A percentile compares a stretch with the other conserved stretches of the same genome.
These are phyloP conservation scores for Phialemoniopsis sp. DNA, from an alignment of 2,329 filamentous ascomycete genomes.

Conservation along the genomic window DNA sequence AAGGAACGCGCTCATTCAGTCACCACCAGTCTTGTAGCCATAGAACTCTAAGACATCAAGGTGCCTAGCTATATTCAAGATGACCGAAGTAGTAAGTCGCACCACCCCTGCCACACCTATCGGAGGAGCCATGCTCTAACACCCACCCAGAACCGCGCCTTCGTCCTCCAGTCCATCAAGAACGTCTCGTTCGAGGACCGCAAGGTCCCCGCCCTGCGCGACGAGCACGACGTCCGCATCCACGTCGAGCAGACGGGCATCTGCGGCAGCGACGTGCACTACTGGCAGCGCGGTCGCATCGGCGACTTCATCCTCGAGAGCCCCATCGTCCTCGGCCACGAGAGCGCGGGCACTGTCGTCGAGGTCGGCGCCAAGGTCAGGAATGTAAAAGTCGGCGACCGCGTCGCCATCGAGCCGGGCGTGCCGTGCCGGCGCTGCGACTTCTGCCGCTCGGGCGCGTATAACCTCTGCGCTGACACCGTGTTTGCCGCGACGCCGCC, in stretches of 20 bases:
- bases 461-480: slow-evolving; percentile 55
- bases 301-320: slow-evolving; percentile 70
- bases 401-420: slow-evolving; percentile 64
- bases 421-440: slow-evolving; percentile 60
- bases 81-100: too few relatives aligned
- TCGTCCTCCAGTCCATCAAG: slow-evolving; percentile 40
- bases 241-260: slow-evolving; percentile 41
- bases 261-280: slow-evolving; percentile 41
- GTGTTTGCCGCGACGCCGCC: slow-evolving; percentile 47
- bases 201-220: slow-evolving; percentile 29
- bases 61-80: too few relatives aligned
- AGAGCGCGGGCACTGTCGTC: slow-evolving; percentile 35
- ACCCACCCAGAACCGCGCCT: slow-evolving; percentile 33
- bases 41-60: too few relatives aligned
- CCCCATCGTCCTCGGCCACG: slow-evolving; percentile 43
- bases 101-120: too few relatives aligned
- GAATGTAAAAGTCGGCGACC: slow-evolving; percentile 46
- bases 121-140: background rate
- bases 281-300: slow-evolving; percentile 69
- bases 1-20: too few relatives aligned
- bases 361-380: slow-evolving; percentile 34
- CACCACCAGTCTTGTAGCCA: too few relatives aligned
- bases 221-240: slow-evolving; percentile 36
- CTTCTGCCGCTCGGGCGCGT: slow-evolving; percentile 54
- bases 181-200: slow-evolving; percentile 39